Evolutionary conservation across 345 rosid species (phyloP), one percentile per base, ranked within the genome.

Genomic region (Gossypium turneri): DNA sequence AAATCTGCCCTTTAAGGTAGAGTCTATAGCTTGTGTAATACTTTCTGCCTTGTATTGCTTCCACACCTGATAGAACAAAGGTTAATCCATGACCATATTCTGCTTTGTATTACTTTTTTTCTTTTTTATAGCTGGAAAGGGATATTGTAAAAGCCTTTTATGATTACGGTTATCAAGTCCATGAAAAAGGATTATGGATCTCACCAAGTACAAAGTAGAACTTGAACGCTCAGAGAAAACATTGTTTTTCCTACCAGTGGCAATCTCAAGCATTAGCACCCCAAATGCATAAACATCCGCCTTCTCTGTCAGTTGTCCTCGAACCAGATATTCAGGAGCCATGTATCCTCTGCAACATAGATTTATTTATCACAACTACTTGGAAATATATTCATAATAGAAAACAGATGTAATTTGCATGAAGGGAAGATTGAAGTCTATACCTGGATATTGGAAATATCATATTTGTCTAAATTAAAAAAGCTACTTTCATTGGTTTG

Each of bases 281-380:
- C 90, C 90, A 6, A 82, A 87, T 51, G 87, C 80, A 17, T 87
- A 87, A 9, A 87, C 88, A 76, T 87, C 90, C 45, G 85, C 86
- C 59, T 87, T 85, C 55, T 87, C 87, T 0, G 86, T 85, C 0
- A 87, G 85, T 57, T 85, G 86, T 50, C 90, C 88, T 16, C 84
- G 81, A 43, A 85, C 71, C 5, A 87, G 84, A 58, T 87, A 85
- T 59, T 87, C 88, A 0, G 90, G 90, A 73, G 90, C 90, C 87
- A 85, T 85, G 78, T 87, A 87, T 3, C 90, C 90, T 2, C 90
- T 87, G 85, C 77, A 63, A 19, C 50, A 10, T 45, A 45, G 50
- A 45, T 45, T 4, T 34, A 34, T 34, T 34, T 34, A 34, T 34
- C 41, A 34, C 7, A 34, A 34, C 41, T 5, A 34, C 7, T 34